Evolutionary conservation across 306 rosid species (phyloP).

Genomic region (Luffa aegyptiaca): DNA sequence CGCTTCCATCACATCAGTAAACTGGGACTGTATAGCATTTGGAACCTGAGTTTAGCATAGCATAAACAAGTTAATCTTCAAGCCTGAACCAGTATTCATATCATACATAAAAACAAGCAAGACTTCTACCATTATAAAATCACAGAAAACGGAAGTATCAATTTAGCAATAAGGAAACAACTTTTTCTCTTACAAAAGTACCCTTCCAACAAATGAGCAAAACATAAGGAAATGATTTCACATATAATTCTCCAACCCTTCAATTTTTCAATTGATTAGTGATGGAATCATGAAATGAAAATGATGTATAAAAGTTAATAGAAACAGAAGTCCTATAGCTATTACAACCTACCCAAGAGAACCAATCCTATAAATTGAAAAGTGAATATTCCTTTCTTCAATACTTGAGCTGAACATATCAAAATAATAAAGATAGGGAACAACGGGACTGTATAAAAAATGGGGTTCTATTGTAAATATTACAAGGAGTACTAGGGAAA

Average conservation of each 20-base stretch:
- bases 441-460: background rate
- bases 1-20: conserved; percentile 48
- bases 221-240: background rate
- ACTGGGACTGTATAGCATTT: conserved; percentile 52
- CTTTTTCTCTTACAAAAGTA: background rate
- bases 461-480: background rate
- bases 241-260: background rate
- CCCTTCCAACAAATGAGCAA: background rate
- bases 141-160: background rate
- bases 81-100: background rate
- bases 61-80: conserved; percentile 8
- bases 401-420: background rate
- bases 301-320: background rate
- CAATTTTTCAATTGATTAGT: background rate
- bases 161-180: background rate
- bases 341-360: background rate
- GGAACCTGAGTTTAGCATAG: conserved; percentile 58
- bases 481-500: background rate
- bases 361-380: background rate
- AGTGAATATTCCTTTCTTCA: background rate
- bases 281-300: background rate
- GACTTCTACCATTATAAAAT: background rate
- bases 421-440: background rate
- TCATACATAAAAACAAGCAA: background rate
- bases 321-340: background rate